Evolutionary conservation across 169 alveolate genomes (phyloP), one percentile per base, ranked within the genome.

Genomic region (Miamiensis avidus): DNA sequence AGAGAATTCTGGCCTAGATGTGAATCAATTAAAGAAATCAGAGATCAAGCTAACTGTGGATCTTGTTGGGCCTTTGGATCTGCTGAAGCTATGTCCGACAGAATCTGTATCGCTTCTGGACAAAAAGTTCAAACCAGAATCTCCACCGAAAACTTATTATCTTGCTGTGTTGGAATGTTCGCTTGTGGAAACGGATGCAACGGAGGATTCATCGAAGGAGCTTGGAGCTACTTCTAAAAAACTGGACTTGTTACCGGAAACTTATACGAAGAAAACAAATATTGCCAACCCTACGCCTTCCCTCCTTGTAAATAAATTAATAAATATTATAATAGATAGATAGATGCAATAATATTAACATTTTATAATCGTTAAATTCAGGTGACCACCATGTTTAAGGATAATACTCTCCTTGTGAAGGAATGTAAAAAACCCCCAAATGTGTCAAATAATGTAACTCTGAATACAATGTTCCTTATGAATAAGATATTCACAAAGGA

Each of bases 41-140:
- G 97, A 78, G 96, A 96, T 81, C 96, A 96, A 89, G 92, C 93
- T 0, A 83, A 88, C n/a, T 96, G 98, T 79, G 98, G 97, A 69
- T 93, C 97, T 1, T 96, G 98, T 89, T 96, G 98, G 98, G 98
- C 98, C 27, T 96, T 96, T 76, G 97, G 96, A 31, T 95, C 97
- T 34, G 89, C 94, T 33, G 97, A 93, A 86, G 95, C 97, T 75
- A 86, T 96, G 72, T 85, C 94, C 74, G 98, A 96, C 78, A 94
- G 98, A 78, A 73, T 93, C 69, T 93, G 97, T 77, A 95, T 96
- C 75, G 75, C 65, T 34, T 81, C 95, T 34, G 77, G 32, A 25
- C 32, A 33, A 33, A 76, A 76, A 64, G 74, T 74, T 34, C 75
- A 64, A 73, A 34, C 16, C 76, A 29, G 33, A 30, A 69, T 84